Percentiles rank a stretch among this genome's conserved stretches.
phyloP scores from a whole-genome alignment of 1,284 basidiomycete species.

The Fistulinella staudtii region DNA sequence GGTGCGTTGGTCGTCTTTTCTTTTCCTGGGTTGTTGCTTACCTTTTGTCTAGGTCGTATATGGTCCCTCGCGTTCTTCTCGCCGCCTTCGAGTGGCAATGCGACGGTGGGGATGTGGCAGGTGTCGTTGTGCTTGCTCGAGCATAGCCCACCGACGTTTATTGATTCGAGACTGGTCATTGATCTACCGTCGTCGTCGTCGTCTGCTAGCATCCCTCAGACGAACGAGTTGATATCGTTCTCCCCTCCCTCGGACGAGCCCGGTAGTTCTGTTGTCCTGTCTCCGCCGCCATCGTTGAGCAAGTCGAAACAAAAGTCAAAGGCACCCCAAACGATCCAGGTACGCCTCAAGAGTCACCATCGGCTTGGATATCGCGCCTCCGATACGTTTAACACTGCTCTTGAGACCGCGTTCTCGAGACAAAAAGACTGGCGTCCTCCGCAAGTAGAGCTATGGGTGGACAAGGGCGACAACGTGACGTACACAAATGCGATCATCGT shows the following conservation, averaged over 20 bases:
- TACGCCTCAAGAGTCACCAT: slow-evolving; percentile 15
- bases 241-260: slow-evolving; percentile 11
- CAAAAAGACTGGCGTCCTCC: slow-evolving; percentile 11
- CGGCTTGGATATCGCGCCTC: slow-evolving; percentile 21
- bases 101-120: slow-evolving; percentile 46
- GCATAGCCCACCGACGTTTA: slow-evolving; percentile 55
- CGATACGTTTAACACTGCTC: not conserved
- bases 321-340: slow-evolving; percentile 5
- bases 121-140: slow-evolving; percentile 51
- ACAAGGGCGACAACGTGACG: slow-evolving; percentile 5
- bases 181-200: slow-evolving; percentile 29
- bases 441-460: slow-evolving; percentile 14
- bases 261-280: not conserved
- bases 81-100: slow-evolving; percentile 16
- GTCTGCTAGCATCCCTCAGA: not conserved
- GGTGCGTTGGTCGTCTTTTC: slow-evolving; percentile 38
- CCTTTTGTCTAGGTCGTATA: slow-evolving; percentile 55
- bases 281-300: not conserved
- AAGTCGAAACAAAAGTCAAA: slow-evolving; percentile 12
- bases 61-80: slow-evolving; percentile 57
- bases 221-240: slow-evolving; percentile 14
- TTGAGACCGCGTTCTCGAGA: slow-evolving; percentile 3
- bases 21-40: too few species aligned
- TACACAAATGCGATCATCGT: slow-evolving; percentile 33
- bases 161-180: slow-evolving; percentile 57